A percentile compares a stretch with the other conserved stretches of the same genome.
phyloP scores from a whole-genome alignment of 1,284 basidiomycete species.

The Pyrrhoderma noxium region DNA sequence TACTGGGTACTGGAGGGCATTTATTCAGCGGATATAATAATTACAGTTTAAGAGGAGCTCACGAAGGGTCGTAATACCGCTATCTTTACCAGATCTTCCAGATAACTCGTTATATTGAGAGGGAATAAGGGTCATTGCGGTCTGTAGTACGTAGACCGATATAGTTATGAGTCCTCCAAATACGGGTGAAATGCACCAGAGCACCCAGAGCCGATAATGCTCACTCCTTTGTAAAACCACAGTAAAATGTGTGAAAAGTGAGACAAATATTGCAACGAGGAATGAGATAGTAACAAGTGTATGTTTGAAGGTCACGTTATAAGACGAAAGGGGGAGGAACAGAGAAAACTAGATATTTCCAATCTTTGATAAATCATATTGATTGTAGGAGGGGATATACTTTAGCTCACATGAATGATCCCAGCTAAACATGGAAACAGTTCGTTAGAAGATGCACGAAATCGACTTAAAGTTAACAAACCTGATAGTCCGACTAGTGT shows the following conservation, averaged over 20 bases:
- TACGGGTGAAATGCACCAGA: conserved; percentile 1
- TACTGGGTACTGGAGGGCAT: not conserved
- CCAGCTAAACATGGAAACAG: not conserved
- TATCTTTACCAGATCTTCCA: not conserved
- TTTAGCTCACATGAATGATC: conserved; percentile 14
- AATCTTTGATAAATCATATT: too few relatives aligned
- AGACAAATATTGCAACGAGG: conserved; percentile 4
- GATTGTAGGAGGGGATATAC: too few relatives aligned
- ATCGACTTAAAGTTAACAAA: not conserved
- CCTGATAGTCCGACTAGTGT: conserved; percentile 15
- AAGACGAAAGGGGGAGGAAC: conserved; percentile 7
- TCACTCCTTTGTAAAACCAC: not conserved
- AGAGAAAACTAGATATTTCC: not conserved
- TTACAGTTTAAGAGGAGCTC: not conserved
- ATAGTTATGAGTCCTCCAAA: conserved; percentile 6
- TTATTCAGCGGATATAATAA: not conserved
- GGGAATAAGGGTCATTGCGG: not conserved
- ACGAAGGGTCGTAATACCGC: not conserved
- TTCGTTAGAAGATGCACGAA: not conserved
- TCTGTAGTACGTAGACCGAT: not conserved
- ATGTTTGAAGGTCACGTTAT: conserved; percentile 5
- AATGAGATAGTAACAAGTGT: conserved; percentile 9
- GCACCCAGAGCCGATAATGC: not conserved
- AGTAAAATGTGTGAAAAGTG: conserved; percentile 9
- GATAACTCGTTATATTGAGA: not conserved